phyloP scores from a whole-genome alignment of 306 rosid species.

The Hylodesmum podocarpum region DNA sequence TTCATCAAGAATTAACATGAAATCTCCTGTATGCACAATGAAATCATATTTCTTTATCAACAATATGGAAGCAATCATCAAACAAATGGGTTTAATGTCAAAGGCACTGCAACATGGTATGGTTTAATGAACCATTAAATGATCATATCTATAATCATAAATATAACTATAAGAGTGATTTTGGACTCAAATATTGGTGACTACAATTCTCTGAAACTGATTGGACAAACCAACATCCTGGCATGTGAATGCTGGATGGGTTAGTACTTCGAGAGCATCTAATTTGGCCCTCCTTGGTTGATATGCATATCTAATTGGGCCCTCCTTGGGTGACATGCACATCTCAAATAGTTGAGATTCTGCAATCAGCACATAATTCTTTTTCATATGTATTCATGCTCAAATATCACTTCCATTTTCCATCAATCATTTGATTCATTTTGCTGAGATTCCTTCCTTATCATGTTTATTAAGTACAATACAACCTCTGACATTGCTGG shows the following conservation, averaged over 20 bases:
- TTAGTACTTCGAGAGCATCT: slow-evolving; percentile 11
- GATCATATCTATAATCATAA: slow-evolving; percentile 13
- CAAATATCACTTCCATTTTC: slow-evolving; percentile 34
- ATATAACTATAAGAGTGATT: slow-evolving; percentile 20
- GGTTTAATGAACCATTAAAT: slow-evolving; percentile 31
- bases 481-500: slow-evolving; percentile 94
- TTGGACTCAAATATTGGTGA: slow-evolving; percentile 17
- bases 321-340: slow-evolving; percentile 12
- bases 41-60: slow-evolving; percentile 32
- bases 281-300: slow-evolving; percentile 8
- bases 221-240: slow-evolving; percentile 1
- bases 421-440: slow-evolving; percentile 57
- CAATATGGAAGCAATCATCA: slow-evolving; percentile 32
- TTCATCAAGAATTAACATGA: slow-evolving; percentile 9
- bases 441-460: slow-evolving; percentile 59
- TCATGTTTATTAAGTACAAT: slow-evolving; percentile 74
- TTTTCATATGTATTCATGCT: slow-evolving; percentile 28
- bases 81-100: slow-evolving; percentile 40
- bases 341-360: slow-evolving; percentile 22
- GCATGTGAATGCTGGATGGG: slow-evolving; percentile 30
- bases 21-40: slow-evolving; percentile 19
- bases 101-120: slow-evolving; percentile 25
- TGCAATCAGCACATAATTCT: slow-evolving; percentile 25
- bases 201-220: slow-evolving; percentile 28
- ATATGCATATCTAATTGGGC: slow-evolving; percentile 16